Evolutionary conservation across 257 asterid genomes (phyloP).

Genomic region (Solanum chilense): DNA sequence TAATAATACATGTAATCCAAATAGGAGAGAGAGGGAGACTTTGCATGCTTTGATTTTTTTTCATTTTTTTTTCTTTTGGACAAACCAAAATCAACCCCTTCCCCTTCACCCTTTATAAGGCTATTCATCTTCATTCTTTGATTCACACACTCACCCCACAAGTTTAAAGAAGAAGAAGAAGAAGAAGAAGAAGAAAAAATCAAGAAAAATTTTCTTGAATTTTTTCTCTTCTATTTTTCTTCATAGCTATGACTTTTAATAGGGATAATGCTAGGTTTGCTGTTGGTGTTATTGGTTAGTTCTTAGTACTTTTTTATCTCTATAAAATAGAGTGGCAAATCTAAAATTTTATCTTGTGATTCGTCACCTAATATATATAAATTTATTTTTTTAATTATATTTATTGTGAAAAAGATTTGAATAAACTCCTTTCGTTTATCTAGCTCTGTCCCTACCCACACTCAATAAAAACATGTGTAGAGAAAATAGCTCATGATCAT

Average conservation of each 20-base stretch:
- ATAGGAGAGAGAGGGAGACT: slow-evolving; percentile 7
- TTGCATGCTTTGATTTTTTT: neutral
- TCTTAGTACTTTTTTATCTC: neutral
- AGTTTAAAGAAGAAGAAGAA: neutral
- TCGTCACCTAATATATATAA: neutral
- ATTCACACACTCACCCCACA: neutral
- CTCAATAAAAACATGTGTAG: neutral
- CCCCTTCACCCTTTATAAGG: slow-evolving; percentile 12
- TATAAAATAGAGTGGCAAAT: fast-evolving
- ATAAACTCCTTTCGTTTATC: neutral
- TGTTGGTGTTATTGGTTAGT: slow-evolving; percentile 63
- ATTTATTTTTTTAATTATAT: neutral
- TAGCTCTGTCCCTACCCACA: neutral
- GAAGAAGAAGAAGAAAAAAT: neutral
- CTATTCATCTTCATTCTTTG: neutral
- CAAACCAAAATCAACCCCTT: slow-evolving; percentile 22
- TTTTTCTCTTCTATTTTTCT: neutral
- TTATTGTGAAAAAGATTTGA: neutral
- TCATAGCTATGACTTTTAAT: slow-evolving; percentile 23
- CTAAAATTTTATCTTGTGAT: fast-evolving
- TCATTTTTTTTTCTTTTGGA: neutral
- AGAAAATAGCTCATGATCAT: neutral
- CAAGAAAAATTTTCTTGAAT: neutral
- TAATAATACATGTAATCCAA: slow-evolving; percentile 49
- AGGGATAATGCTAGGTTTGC: slow-evolving; percentile 31